Conservation (phyloP, 768 basidiomycete species). For the Goffeauzyma gilvescens region DNA sequence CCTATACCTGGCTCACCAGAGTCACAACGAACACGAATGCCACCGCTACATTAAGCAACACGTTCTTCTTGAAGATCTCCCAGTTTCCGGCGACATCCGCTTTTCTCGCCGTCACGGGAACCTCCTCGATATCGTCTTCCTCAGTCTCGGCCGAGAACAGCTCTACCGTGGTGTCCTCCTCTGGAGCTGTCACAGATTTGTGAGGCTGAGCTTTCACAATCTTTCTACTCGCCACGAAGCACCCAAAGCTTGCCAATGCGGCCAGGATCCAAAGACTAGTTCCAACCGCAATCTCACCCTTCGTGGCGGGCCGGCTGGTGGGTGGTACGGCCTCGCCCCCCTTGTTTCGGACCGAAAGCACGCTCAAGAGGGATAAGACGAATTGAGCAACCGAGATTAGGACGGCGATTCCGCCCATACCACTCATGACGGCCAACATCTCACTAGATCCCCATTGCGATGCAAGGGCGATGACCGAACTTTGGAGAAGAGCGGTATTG, state of each 20-base stretch:
- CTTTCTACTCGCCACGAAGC: too few species aligned
- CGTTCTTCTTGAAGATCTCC: conserved; percentile 38
- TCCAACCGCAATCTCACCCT: conserved; percentile 39
- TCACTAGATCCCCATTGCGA: conserved; percentile 56
- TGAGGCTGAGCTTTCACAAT: too few species aligned
- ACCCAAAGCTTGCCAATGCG: conserved; percentile 44
- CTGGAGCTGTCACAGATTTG: too few species aligned
- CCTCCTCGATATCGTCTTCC: too few species aligned
- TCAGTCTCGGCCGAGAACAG: too few species aligned
- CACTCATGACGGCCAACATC: conserved; percentile 56
- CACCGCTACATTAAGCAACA: conserved; percentile 50
- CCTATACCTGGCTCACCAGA: conserved; percentile 41
- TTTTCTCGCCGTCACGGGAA: conserved; percentile 11
- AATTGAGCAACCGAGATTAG: conserved; percentile 62
- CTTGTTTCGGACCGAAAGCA: too few species aligned
- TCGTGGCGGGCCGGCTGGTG: too few species aligned
- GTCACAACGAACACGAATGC: conserved; percentile 62
- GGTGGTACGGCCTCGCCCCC: too few species aligned
- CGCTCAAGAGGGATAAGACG: conserved; percentile 34
- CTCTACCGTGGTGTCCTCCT: background rate
- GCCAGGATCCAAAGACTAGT: conserved; percentile 48
- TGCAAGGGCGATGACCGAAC: conserved; percentile 58
- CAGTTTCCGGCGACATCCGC: conserved; percentile 7
- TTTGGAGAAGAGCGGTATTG: conserved; percentile 56
- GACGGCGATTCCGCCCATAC: conserved; percentile 69